Evolutionary conservation across 1,284 basidiomycete species (phyloP).

Genomic region (Cutaneotrichosporon daszewskae): DNA sequence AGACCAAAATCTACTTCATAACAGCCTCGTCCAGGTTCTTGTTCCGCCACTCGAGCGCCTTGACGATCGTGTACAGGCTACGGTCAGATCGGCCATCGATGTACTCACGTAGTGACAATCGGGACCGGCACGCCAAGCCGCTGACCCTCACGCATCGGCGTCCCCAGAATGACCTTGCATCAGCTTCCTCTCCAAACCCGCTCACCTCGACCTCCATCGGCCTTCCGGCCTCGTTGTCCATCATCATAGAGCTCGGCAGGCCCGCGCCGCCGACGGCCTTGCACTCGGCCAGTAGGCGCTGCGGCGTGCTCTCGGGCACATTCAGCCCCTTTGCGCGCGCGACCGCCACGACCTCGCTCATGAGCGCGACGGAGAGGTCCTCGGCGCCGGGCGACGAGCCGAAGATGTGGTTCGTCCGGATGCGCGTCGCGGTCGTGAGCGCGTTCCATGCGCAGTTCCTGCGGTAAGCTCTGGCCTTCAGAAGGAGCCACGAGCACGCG

Average conservation of each 20-base stretch:
- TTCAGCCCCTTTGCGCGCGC: slow-evolving; percentile 45
- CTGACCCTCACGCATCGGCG: slow-evolving; percentile 44
- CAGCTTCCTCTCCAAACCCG: not conserved
- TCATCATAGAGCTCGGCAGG: slow-evolving; percentile 45
- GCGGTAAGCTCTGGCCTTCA: not conserved
- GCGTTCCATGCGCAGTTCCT: slow-evolving; percentile 45
- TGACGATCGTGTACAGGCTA: slow-evolving; percentile 38
- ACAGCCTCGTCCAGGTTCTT: slow-evolving; percentile 28
- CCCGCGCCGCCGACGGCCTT: slow-evolving; percentile 33
- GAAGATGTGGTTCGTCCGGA: slow-evolving; percentile 43
- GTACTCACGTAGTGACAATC: slow-evolving; percentile 40
- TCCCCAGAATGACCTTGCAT: slow-evolving; percentile 41
- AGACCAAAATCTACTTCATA: no score
- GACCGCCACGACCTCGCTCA: slow-evolving; percentile 45
- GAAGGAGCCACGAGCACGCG: not conserved
- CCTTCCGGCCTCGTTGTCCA: slow-evolving; percentile 38
- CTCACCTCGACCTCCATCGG: slow-evolving; percentile 31
- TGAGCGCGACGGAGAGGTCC: slow-evolving; percentile 34
- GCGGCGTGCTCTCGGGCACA: slow-evolving; percentile 40
- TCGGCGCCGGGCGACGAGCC: slow-evolving; percentile 33
- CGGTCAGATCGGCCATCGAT: not conserved
- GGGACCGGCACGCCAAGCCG: slow-evolving; percentile 45
- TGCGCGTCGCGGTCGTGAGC: slow-evolving; percentile 38
- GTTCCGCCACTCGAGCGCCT: slow-evolving; percentile 44
- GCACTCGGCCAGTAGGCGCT: slow-evolving; percentile 40